phyloP scores from a whole-genome alignment of 2,329 filamentous ascomycete genomes.

The Ciborinia camelliae region DNA sequence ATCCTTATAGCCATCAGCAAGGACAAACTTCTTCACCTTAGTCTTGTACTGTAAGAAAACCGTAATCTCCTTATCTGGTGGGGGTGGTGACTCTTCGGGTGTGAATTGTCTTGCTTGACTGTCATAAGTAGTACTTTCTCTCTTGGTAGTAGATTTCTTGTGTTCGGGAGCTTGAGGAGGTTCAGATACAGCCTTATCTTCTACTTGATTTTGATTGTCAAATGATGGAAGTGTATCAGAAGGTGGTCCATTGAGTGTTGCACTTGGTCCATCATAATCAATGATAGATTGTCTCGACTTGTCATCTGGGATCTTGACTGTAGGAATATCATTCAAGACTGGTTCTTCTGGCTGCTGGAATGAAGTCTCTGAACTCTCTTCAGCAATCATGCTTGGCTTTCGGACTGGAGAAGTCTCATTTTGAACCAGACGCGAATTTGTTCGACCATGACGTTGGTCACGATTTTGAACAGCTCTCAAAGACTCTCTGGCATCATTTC shows the following conservation, averaged over 20 bases:
- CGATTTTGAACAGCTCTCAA: constrained; percentile 67
- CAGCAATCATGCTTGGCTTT: constrained; percentile 57
- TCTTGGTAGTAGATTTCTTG: constrained; percentile 18
- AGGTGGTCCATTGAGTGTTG: constrained; percentile 57
- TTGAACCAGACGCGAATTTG: constrained; percentile 41
- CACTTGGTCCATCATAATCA: constrained; percentile 44
- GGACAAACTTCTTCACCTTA: constrained; percentile 92
- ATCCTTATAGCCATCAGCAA: constrained; percentile 78
- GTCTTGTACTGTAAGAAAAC: constrained; percentile 95
- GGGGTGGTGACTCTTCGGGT: constrained; percentile 63
- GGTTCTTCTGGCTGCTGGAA: constrained; percentile 40
- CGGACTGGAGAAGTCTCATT: constrained; percentile 62
- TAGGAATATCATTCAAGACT: constrained; percentile 37
- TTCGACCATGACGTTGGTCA: constrained; percentile 50
- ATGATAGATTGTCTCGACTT: constrained; percentile 41
- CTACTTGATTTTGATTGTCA: constrained; percentile 20
- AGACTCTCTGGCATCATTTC: constrained; percentile 75
- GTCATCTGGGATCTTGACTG: constrained; percentile 59
- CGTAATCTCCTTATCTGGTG: constrained; percentile 78
- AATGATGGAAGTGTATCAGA: constrained; percentile 46
- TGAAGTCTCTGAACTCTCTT: constrained; percentile 41
- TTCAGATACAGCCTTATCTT: constrained; percentile 17
- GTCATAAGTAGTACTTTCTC: constrained; percentile 3
- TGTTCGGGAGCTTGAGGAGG: constrained; percentile 26
- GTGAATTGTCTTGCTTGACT: constrained; percentile 51